A percentile compares a stretch with the other conserved stretches of the same genome.
Conservation (phyloP, 1,284 basidiomycete species). For the Cutaneotrichosporon daszewskae region DNA sequence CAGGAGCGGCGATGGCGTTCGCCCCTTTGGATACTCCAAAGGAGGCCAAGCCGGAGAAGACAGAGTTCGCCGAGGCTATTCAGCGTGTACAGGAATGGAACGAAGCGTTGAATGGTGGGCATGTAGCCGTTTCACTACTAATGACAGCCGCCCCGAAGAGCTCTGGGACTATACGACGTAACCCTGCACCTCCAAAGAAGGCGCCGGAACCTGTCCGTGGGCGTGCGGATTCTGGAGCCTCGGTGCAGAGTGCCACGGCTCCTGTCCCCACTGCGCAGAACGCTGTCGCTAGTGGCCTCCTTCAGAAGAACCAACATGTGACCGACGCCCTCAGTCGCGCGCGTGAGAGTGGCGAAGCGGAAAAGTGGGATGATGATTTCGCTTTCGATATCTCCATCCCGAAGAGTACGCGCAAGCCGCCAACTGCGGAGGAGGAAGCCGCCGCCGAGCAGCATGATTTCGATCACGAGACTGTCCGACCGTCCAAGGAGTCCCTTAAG, state of each 20-base stretch:
- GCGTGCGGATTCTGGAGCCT: too few species aligned
- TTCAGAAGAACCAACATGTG: slow-evolving; percentile 57
- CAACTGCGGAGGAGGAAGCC: slow-evolving; percentile 3
- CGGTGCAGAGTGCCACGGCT: background rate
- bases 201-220: background rate
- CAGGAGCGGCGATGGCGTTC: too few species aligned
- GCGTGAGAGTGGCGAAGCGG: slow-evolving; percentile 26
- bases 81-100: slow-evolving; percentile 98
- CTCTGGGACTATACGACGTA: slow-evolving; percentile 27
- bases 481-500: slow-evolving; percentile 6
- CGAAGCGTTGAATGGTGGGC: slow-evolving; percentile 81
- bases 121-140: background rate
- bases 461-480: slow-evolving; percentile 35
- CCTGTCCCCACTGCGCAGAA: background rate
- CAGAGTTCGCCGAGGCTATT: slow-evolving; percentile 85
- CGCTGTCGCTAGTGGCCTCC: slow-evolving; percentile 18
- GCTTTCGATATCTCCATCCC: slow-evolving; percentile 67
- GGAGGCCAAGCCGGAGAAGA: slow-evolving; percentile 51
- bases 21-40: too few species aligned
- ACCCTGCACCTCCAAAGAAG: slow-evolving; percentile 5
- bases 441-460: slow-evolving; percentile 13
- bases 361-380: slow-evolving; percentile 84
- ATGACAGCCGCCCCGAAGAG: slow-evolving; percentile 38
- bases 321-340: slow-evolving; percentile 55
- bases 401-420: slow-evolving; percentile 15